These are phyloP conservation scores for Microdochium trichocladiopsis DNA, from an alignment of 2,329 filamentous ascomycete genomes.

Conservation along the genomic window DNA sequence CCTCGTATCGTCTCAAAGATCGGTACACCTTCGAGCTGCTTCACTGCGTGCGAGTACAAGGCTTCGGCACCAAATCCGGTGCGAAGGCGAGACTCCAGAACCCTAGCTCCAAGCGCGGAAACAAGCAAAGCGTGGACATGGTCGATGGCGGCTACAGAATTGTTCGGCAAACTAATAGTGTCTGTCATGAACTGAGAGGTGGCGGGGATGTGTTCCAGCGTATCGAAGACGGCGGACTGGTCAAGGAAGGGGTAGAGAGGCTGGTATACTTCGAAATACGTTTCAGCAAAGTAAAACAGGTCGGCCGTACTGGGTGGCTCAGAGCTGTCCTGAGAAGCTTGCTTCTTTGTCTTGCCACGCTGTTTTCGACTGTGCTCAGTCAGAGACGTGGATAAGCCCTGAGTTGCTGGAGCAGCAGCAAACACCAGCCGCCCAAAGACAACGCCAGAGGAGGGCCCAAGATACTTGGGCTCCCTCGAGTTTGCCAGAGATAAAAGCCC, in stretches of 20 bases:
- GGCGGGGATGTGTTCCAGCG: slow-evolving; percentile 11
- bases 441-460: slow-evolving; percentile 17
- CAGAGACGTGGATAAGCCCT: slow-evolving; percentile 5
- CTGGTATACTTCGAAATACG: slow-evolving; percentile 17
- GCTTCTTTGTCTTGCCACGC: slow-evolving; percentile 4
- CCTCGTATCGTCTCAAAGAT: slow-evolving; percentile 15
- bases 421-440: slow-evolving; percentile 16
- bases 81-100: slow-evolving; percentile 11
- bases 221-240: slow-evolving; percentile 12
- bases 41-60: slow-evolving; percentile 15
- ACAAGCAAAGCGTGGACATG: slow-evolving; percentile 15
- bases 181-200: background rate
- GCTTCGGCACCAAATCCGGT: slow-evolving; percentile 13
- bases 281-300: slow-evolving; percentile 9
- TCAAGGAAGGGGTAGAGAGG: slow-evolving; percentile 18
- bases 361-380: background rate
- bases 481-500: slow-evolving; percentile 15
- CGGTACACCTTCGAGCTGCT: slow-evolving; percentile 6
- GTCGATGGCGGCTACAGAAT: slow-evolving; percentile 5
- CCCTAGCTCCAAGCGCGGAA: slow-evolving; percentile 14
- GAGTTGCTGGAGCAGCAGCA: slow-evolving; percentile 10
- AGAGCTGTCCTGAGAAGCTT: slow-evolving; percentile 4
- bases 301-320: slow-evolving; percentile 4
- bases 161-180: background rate
- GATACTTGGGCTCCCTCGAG: slow-evolving; percentile 15